Evolutionary conservation across 2,329 filamentous ascomycete genomes (phyloP).

Genomic region (Pseudogymnoascus sp.): DNA sequence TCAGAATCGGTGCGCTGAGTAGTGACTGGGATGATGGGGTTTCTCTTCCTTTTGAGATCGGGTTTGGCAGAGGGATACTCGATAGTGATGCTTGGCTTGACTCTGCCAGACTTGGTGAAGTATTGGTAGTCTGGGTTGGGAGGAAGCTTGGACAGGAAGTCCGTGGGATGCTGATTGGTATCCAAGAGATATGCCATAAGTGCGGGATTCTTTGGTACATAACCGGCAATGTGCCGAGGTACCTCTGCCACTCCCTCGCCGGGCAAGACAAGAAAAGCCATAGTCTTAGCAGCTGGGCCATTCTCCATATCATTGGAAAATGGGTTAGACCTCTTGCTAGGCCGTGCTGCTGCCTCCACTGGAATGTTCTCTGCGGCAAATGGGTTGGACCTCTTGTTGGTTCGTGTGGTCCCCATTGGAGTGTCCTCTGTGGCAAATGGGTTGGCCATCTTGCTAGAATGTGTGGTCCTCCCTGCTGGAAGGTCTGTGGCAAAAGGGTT

Average conservation of each 20-base stretch:
- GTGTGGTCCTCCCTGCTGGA: no score
- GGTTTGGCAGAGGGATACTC: neutral
- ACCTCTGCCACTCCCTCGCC: neutral
- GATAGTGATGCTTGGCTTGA: conserved; percentile 10
- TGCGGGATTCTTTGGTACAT: neutral
- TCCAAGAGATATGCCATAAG: neutral
- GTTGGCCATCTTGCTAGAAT: no score
- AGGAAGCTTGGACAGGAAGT: conserved; percentile 17
- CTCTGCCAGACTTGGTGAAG: conserved; percentile 12
- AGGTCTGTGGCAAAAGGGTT: no score
- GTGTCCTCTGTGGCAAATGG: no score
- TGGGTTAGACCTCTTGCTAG: no score
- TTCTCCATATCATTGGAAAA: neutral
- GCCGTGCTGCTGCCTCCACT: no score
- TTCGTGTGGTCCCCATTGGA: no score
- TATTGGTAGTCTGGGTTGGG: conserved; percentile 13
- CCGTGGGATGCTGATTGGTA: conserved; percentile 2
- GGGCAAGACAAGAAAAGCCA: neutral
- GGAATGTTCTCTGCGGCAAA: no score
- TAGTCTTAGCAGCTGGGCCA: neutral
- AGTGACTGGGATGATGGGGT: conserved; percentile 19
- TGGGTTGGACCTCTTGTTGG: no score
- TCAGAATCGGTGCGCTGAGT: neutral
- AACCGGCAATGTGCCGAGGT: neutral
- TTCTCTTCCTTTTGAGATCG: neutral